A percentile compares a stretch with the other conserved stretches of the same genome.
These are phyloP conservation scores for Fusarium brachygibbosum DNA, from an alignment of 2,329 filamentous ascomycete species.

Conservation along the genomic window DNA sequence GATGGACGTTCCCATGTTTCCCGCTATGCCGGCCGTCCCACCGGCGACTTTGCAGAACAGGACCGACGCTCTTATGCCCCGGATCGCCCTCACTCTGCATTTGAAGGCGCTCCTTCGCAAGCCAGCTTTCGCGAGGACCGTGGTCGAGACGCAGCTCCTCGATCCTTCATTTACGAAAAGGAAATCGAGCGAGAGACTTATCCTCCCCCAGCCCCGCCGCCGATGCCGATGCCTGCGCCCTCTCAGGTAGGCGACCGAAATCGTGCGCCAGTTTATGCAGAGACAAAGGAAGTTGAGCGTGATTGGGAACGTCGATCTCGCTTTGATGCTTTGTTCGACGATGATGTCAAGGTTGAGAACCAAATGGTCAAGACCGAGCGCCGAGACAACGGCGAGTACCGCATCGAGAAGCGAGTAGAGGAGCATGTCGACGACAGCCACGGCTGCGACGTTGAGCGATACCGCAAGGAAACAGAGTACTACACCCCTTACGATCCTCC, in stretches of 20 bases:
- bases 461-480: constrained; percentile 73
- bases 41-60: constrained; percentile 59
- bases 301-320: constrained; percentile 61
- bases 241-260: constrained; percentile 44
- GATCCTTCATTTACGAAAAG: constrained; percentile 44
- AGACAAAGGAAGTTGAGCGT: constrained; percentile 54
- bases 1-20: constrained; percentile 63
- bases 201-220: constrained; percentile 41
- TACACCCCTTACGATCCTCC: constrained; percentile 66
- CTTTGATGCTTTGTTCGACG: constrained; percentile 60
- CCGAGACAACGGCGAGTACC: constrained; percentile 58
- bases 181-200: constrained; percentile 45
- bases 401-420: constrained; percentile 67
- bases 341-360: constrained; percentile 67
- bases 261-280: constrained; percentile 54
- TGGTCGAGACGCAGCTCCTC: constrained; percentile 52
- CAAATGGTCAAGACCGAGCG: constrained; percentile 60
- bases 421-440: constrained; percentile 62
- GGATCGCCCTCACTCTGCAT: constrained; percentile 66
- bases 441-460: constrained; percentile 68
- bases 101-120: constrained; percentile 59
- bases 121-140: constrained; percentile 62
- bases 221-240: constrained; percentile 45
- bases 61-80: constrained; percentile 61
- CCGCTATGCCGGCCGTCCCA: constrained; percentile 53